A percentile compares a stretch with the other conserved stretches of the same genome.
Conservation (phyloP, 2,329 filamentous ascomycete species). For the Colletotrichum ledebouriae region DNA sequence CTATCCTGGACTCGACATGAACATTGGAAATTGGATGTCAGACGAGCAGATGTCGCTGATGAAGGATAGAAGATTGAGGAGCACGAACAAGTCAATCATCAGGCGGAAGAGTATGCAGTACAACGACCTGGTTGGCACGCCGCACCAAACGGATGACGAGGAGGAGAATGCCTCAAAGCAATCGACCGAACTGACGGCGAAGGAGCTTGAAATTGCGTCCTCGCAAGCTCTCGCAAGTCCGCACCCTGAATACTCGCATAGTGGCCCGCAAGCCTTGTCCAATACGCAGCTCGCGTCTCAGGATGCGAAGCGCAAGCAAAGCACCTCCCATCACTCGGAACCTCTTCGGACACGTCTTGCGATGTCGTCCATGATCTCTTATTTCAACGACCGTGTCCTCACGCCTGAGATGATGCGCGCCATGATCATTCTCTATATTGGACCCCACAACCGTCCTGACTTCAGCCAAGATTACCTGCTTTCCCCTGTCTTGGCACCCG, state of each 20-base stretch:
- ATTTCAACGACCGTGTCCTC: slow-evolving; percentile 95
- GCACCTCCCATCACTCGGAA: slow-evolving; percentile 65
- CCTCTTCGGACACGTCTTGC: slow-evolving; percentile 87
- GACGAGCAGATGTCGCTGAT: slow-evolving; percentile 98
- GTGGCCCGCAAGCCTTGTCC: slow-evolving; percentile 54
- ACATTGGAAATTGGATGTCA: slow-evolving; percentile 99
- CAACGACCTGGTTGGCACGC: slow-evolving; percentile 84
- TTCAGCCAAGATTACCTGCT: slow-evolving; percentile 93
- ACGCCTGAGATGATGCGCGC: slow-evolving; percentile 98
- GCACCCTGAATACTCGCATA: slow-evolving; percentile 66
- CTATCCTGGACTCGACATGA: slow-evolving; percentile 95
- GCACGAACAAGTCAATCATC: slow-evolving; percentile 83
- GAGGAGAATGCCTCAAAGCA: slow-evolving; percentile 60
- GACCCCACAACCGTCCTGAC: slow-evolving; percentile 91
- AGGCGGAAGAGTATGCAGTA: slow-evolving; percentile 91
- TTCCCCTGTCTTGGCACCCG: slow-evolving; percentile 90
- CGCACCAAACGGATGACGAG: slow-evolving; percentile 84
- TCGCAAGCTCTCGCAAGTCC: slow-evolving; percentile 51
- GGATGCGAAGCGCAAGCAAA: slow-evolving; percentile 41
- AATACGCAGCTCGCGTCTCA: slow-evolving; percentile 26
- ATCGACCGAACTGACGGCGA: slow-evolving; percentile 42
- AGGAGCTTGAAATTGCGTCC: slow-evolving; percentile 37
- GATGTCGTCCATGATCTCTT: slow-evolving; percentile 97
- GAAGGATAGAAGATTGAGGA: slow-evolving; percentile 82
- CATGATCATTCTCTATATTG: slow-evolving; percentile 98